Evolutionary conservation across 2,329 filamentous ascomycete genomes (phyloP), one percentile per base, ranked within the genome.

Genomic region (Macrophomina tecta): DNA sequence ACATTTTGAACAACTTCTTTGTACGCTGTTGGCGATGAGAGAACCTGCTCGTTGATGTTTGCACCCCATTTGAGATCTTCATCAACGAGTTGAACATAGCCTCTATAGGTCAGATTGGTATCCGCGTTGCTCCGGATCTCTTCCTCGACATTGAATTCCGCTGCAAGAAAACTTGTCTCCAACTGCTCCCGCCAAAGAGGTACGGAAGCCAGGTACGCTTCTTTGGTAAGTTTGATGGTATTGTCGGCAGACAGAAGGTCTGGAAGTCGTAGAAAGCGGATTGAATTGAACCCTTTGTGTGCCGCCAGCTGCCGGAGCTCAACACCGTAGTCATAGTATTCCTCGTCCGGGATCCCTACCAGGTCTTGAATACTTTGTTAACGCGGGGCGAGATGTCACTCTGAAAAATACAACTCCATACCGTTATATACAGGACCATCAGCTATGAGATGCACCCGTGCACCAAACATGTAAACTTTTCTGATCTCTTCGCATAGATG

Each of bases 341-440:
- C 49, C 16, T 28, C 49, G 14, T 52, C 49, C 11, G 49, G 49
- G 32, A 52, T 52, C 30, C 49, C 49, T 4, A 52, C 23, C 4
- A 52, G 49, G 14, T 52, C 49, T 52, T 52, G 6, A 23, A 23
- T 12, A 51, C 2, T 32, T 32, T 5, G 11, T 52, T 32, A 52
- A 18, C 49, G n/a, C 11, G 12, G 4, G 12, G 49, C 11, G 5
- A 12, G 5, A 52, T 34, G 12, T 12, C 11, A 32, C 11, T 28
- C 11, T 16, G 49, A 9, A 8, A 6, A 2, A 16, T 23, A 16
- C 2, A 28, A 16, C 11, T 18, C 34, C 64, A 23, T 23, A 61
- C 64, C 64, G 23, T 66, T 62, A n/a, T 49, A 66, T 16, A 32
- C 32, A 5, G 45, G 40, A 14, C 65, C 65, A 56, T 67, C 65